A percentile compares a stretch with the other conserved stretches of the same genome.
Evolutionary conservation across 129 eudicot genomes (phyloP).

Genomic region (Chrysanthemum lavandulifolium): DNA sequence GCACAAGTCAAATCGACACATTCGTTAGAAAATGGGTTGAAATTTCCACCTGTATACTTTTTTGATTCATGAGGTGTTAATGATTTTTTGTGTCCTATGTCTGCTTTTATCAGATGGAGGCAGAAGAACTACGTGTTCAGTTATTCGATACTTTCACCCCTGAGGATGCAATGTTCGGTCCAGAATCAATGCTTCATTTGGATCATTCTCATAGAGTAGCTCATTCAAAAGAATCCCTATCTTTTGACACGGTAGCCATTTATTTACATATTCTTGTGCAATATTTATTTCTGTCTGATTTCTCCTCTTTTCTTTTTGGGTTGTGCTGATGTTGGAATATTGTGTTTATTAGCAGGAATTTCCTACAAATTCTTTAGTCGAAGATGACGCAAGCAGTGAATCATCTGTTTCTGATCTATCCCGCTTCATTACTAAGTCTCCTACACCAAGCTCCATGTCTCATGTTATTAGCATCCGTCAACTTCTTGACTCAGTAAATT

Average conservation of each 20-base stretch:
- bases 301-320: conserved; percentile 3
- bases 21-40: no score
- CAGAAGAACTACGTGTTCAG: conserved; percentile 59
- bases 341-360: conserved; percentile 54
- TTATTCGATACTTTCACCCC: conserved; percentile 69
- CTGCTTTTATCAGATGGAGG: conserved; percentile 49
- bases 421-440: conserved; percentile 57
- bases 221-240: conserved; percentile 67
- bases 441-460: conserved; percentile 70
- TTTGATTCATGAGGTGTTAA: no score
- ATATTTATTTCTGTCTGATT: neutral
- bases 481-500: conserved; percentile 82
- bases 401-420: conserved; percentile 68
- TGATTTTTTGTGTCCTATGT: neutral
- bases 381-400: conserved; percentile 72
- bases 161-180: conserved; percentile 80
- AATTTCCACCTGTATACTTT: no score
- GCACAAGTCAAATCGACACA: no score
- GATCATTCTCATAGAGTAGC: conserved; percentile 52
- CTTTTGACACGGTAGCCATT: conserved; percentile 66
- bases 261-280: conserved; percentile 6
- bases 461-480: conserved; percentile 88
- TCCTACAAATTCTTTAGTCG: conserved; percentile 57
- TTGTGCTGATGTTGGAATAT: neutral
- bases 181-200: conserved; percentile 57